Evolutionary conservation across 2,329 filamentous ascomycete genomes (phyloP), one percentile per base, ranked within the genome.

Genomic region (Rhinocladiella similis): DNA sequence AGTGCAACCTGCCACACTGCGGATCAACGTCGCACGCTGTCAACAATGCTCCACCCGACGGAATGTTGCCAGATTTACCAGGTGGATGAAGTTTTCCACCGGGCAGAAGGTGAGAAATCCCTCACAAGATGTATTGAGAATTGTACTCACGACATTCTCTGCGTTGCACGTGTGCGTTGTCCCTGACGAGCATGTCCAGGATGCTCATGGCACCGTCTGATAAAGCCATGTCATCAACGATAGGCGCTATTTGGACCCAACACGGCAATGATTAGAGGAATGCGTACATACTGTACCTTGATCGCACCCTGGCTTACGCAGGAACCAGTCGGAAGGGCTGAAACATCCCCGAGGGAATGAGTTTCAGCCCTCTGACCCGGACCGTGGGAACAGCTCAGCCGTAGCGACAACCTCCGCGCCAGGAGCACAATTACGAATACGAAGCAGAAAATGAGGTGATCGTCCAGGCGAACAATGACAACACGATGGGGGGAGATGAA

Each of bases 1-100:
- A 33, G 29, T 33, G 29, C 29, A 33, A 33, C 29, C 29, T 33
- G 29, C 29, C 29, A 33, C 29, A 33, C 29, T 3, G 29, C 29
- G 29, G 7, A 33, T 33, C 29, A 33, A 33, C 29, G 29, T 33
- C 29, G 29, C 29, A 33, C 29, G 29, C 29, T 33, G 29, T 33
- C 29, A 33, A 33, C 10, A 33, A 33, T 25, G 29, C 29, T 33
- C 29, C 29, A 33, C 29, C 29, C 7, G 47, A 22, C 56, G 20
- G 47, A 53, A 33, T 29, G 14, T 41, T 27, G 46, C 38, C 43
- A 59, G 42, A 36, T 41, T 55, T n/a, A n/a, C 42, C 36, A 54
- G 41, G 27, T 48, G 47, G 52, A 42, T 35, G 22, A 47, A 29
- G 13, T 36, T 33, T 48, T 29, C 42, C 45, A 16, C 35, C 19